Evolutionary conservation across 345 rosid genomes (phyloP), one percentile per base, ranked within the genome.

Genomic region (Cardamine chenopodiifolia): DNA sequence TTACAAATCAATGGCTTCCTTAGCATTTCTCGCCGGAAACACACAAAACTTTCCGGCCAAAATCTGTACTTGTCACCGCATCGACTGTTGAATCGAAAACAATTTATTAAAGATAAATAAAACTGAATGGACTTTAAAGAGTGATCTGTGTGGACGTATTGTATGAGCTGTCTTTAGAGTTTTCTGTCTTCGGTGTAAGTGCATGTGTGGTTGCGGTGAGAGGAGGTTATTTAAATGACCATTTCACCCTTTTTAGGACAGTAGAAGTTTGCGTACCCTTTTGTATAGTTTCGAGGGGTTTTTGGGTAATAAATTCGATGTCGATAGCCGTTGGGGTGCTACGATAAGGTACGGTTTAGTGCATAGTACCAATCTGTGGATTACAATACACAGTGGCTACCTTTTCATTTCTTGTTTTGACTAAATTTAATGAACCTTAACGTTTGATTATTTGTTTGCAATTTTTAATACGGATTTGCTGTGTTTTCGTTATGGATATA

Each of bases 161-260:
- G 73, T 52, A 75, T 76, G 79, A 76, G 74, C 75, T 76, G 79
- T 76, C 70, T 69, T 66, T 66, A 37, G 70, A 76, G 79, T 76
- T 76, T 13, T 29, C 63, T 75, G 79, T 61, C 74, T 67, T 50
- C 60, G 25, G 60, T 65, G 62, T 52, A 8, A 39, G 63, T 14
- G 76, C 70, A 62, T 64, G 64, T 73, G 71, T 62, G 59, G 31
- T 37, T 37, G 50, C 62, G 73, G 73, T 74, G 73, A 35, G 58
- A 28, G n/a, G 7, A 53, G 26, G 11, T 13, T 15, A 20, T 0
- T 8, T 13, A 34, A 66, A 58, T 23, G 54, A 48, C 73, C 0
- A 0, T 12, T 31, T 53, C 52, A 0, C 40, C 79, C 77, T 44
- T 40, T 2, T 15, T 0, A 3, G 19, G 68, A 12, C 62, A 25